Evolutionary conservation across 2,329 filamentous ascomycete genomes (phyloP).

Genomic region (Beauveria scarabaeidicola): DNA sequence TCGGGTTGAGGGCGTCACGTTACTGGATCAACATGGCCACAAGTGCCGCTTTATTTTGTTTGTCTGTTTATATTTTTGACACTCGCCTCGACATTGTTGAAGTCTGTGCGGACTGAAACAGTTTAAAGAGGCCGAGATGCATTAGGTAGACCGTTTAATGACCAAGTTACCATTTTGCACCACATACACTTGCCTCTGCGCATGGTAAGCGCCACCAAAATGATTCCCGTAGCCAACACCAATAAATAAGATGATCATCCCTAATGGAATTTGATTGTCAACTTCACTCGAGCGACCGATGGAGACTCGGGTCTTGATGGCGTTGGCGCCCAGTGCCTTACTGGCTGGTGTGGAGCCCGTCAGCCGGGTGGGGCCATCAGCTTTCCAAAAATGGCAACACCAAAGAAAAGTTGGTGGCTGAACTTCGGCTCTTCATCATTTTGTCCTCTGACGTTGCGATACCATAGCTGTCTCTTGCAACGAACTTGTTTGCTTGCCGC

Average conservation of each 20-base stretch:
- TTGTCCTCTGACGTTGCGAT: neutral
- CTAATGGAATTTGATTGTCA: neutral
- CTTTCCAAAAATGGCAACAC: conserved; percentile 3
- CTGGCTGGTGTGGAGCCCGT: neutral
- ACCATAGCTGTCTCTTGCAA: neutral
- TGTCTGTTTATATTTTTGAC: neutral
- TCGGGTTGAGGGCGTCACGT: neutral
- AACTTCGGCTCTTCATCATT: neutral
- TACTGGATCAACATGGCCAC: neutral
- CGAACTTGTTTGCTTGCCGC: neutral
- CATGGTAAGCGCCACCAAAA: no score
- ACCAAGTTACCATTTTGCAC: conserved; percentile 3
- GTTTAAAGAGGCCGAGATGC: neutral
- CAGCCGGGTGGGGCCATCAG: neutral
- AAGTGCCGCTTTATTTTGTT: neutral
- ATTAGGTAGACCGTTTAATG: conserved; percentile 3
- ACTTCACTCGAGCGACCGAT: neutral
- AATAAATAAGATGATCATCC: neutral
- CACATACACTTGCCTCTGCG: no score
- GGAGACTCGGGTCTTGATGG: neutral
- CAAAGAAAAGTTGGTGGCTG: neutral
- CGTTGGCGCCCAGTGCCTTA: neutral
- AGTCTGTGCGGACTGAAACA: neutral
- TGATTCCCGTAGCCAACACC: no score
- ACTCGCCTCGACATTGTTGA: neutral